These are phyloP conservation scores for Meyerozyma athensensis DNA, from an alignment of 1,139 yeast genomes.

Conservation along the genomic window DNA sequence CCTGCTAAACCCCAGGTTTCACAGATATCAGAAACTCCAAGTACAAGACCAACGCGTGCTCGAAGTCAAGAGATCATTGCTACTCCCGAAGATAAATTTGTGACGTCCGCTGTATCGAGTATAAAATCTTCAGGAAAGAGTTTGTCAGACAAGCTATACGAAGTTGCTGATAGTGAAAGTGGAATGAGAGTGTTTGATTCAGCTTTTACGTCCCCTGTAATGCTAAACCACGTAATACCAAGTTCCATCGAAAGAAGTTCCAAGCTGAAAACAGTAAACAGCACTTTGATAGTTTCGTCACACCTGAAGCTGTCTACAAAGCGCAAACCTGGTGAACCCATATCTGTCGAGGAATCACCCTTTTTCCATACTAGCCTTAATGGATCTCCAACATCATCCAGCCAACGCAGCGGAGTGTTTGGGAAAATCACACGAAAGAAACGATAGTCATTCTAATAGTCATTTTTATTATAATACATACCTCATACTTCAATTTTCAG, in stretches of 20 bases:
- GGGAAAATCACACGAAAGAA: constrained; percentile 6
- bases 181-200: background rate
- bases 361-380: constrained; percentile 21
- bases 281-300: background rate
- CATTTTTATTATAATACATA: constrained; percentile 8
- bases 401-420: constrained; percentile 1
- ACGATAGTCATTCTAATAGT: background rate
- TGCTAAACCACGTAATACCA: constrained; percentile 1
- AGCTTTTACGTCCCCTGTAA: background rate
- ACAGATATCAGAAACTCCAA: constrained; percentile 3
- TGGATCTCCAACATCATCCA: constrained; percentile 18
- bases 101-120: constrained; percentile 4
- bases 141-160: background rate
- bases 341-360: constrained; percentile 28
- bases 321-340: constrained; percentile 34
- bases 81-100: constrained; percentile 10
- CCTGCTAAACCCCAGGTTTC: constrained; percentile 7
- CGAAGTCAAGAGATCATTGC: constrained; percentile 3
- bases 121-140: background rate
- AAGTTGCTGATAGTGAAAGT: background rate
- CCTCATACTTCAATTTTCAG: constrained; percentile 11
- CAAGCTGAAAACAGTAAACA: background rate
- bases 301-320: constrained; percentile 6
- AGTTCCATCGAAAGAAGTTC: constrained; percentile 5
- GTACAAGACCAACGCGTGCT: constrained; percentile 5